phyloP scores from a whole-genome alignment of 2,329 filamentous ascomycete genomes.

The Cercospora beticola region DNA sequence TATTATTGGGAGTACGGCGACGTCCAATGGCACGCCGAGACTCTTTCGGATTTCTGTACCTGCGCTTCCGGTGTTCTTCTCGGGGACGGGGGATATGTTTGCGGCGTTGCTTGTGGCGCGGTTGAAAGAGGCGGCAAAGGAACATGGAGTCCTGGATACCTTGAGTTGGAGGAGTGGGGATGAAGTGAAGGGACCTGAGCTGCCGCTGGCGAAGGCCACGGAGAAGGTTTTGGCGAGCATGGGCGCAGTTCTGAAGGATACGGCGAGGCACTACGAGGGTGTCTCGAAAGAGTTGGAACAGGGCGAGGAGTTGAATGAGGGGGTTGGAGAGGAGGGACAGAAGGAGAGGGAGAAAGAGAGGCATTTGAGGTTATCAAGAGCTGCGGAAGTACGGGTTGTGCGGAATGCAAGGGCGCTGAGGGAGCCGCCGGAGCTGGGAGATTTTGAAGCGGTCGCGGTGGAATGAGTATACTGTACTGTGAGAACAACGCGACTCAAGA shows the following conservation, averaged over 20 bases:
- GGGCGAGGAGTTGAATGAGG: slow-evolving; percentile 46
- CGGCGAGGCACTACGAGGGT: slow-evolving; percentile 63
- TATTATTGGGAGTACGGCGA: slow-evolving; percentile 75
- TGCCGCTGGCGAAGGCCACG: slow-evolving; percentile 79
- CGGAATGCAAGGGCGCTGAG: slow-evolving; percentile 69
- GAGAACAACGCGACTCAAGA: background rate
- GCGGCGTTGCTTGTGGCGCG: slow-evolving; percentile 85
- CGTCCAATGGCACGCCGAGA: slow-evolving; percentile 64
- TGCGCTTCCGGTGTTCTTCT: slow-evolving; percentile 88
- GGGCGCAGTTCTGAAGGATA: slow-evolving; percentile 76
- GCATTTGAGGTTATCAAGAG: slow-evolving; percentile 72
- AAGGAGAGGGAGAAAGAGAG: slow-evolving; percentile 55
- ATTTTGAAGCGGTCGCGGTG: slow-evolving; percentile 56
- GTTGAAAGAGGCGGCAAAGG: slow-evolving; percentile 75
- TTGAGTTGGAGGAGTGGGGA: slow-evolving; percentile 77
- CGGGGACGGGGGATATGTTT: slow-evolving; percentile 98
- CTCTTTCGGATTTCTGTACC: slow-evolving; percentile 87
- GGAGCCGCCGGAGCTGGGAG: slow-evolving; percentile 63
- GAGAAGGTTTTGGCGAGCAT: slow-evolving; percentile 90
- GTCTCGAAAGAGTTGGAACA: slow-evolving; percentile 55
- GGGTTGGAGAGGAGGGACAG: slow-evolving; percentile 43
- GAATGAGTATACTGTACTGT: background rate
- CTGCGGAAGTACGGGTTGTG: slow-evolving; percentile 83
- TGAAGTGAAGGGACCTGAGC: slow-evolving; percentile 62
- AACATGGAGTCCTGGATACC: slow-evolving; percentile 52